A percentile compares a stretch with the other conserved stretches of the same genome.
These are phyloP conservation scores for Colletotrichum spinosum DNA, from an alignment of 2,329 filamentous ascomycete genomes.

Conservation along the genomic window DNA sequence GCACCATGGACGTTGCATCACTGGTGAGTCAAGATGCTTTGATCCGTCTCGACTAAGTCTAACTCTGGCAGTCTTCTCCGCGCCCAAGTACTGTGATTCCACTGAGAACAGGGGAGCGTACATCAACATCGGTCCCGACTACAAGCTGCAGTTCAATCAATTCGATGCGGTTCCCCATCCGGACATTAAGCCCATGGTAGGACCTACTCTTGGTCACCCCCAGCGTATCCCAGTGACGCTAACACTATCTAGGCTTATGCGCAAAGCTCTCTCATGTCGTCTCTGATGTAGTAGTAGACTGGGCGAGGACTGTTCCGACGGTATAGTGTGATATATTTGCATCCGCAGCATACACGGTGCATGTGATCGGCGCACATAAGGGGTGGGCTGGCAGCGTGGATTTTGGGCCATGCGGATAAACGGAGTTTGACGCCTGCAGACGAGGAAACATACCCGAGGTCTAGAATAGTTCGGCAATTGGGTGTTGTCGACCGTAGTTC, in stretches of 20 bases:
- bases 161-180: conserved; percentile 98
- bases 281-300: conserved; percentile 69
- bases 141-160: conserved; percentile 91
- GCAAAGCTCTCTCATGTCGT: conserved; percentile 82
- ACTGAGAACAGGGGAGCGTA: conserved; percentile 98
- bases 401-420: conserved; percentile 36
- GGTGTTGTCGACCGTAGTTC: conserved; percentile 13
- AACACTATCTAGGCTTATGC: conserved; percentile 76
- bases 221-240: conserved; percentile 38
- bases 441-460: conserved; percentile 29
- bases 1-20: conserved; percentile 95
- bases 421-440: conserved; percentile 35
- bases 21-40: conserved; percentile 65
- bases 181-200: conserved; percentile 90
- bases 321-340: conserved; percentile 30
- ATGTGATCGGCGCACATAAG: conserved; percentile 35
- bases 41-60: conserved; percentile 38
- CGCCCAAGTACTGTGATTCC: conserved; percentile 96
- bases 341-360: conserved; percentile 37
- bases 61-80: conserved; percentile 82
- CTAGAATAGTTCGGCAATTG: conserved; percentile 35
- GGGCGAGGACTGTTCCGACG: conserved; percentile 4
- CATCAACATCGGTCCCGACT: conserved; percentile 94
- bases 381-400: conserved; percentile 32
- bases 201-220: conserved; percentile 35